Evolutionary conservation across 352 stramenopile genomes (phyloP).

Genomic region (Phytopythium cucurbitacearum): DNA sequence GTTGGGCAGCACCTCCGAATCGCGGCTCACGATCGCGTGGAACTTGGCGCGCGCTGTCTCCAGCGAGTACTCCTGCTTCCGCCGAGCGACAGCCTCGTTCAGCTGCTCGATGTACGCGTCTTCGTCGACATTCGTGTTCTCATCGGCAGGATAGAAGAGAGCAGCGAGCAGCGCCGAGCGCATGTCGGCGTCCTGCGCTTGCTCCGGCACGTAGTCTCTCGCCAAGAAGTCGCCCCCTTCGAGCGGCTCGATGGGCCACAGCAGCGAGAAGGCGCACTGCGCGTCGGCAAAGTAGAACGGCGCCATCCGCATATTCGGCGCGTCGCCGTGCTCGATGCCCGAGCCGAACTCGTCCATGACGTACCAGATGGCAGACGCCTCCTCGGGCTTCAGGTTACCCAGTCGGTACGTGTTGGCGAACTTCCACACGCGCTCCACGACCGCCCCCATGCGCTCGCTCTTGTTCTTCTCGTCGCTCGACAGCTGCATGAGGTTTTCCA

Average conservation of each 20-base stretch:
- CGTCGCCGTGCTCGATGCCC: constrained; percentile 40
- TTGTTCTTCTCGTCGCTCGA: constrained; percentile 13
- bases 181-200: constrained; percentile 19
- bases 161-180: constrained; percentile 31
- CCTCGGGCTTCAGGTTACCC: constrained; percentile 34
- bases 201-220: constrained; percentile 39
- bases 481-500: constrained; percentile 48
- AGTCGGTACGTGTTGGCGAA: constrained; percentile 49
- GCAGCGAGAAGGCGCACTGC: constrained; percentile 44
- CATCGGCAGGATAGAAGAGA: constrained; percentile 34
- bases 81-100: constrained; percentile 14
- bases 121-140: constrained; percentile 10
- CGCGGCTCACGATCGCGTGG: constrained; percentile 28
- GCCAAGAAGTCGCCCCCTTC: constrained; percentile 44
- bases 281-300: constrained; percentile 39
- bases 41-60: constrained; percentile 28
- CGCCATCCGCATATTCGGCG: constrained; percentile 43
- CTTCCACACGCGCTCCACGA: constrained; percentile 36
- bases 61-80: constrained; percentile 29
- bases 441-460: constrained; percentile 18
- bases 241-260: constrained; percentile 36
- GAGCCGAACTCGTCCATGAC: constrained; percentile 58
- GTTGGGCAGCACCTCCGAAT: constrained; percentile 30
- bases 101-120: constrained; percentile 27
- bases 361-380: constrained; percentile 46